Conservation (phyloP, 2,329 filamentous ascomycete genomes). For the Mycosphaerella sp. region DNA sequence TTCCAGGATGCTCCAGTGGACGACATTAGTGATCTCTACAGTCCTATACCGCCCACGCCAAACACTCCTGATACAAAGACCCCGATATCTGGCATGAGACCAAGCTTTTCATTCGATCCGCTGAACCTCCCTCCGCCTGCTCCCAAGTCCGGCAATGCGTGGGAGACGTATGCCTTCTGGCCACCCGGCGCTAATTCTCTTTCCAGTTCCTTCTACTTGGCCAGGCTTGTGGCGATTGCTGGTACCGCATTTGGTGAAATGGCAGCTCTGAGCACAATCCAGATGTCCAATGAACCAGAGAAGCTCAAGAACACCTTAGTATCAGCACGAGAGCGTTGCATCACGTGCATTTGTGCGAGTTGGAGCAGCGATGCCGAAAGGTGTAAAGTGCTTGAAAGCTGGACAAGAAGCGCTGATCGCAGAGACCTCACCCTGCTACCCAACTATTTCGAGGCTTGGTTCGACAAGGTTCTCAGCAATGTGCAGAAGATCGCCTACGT, state of each 20-base stretch:
- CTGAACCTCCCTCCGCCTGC: slow-evolving; percentile 71
- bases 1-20: slow-evolving; percentile 86
- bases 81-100: slow-evolving; percentile 52
- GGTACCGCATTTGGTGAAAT: slow-evolving; percentile 85
- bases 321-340: slow-evolving; percentile 73
- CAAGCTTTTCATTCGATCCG: slow-evolving; percentile 68
- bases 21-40: slow-evolving; percentile 81
- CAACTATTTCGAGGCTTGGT: slow-evolving; percentile 74
- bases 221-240: slow-evolving; percentile 72
- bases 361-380: slow-evolving; percentile 94
- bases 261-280: slow-evolving; percentile 65
- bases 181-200: slow-evolving; percentile 87
- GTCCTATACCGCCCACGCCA: slow-evolving; percentile 66
- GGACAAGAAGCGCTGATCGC: slow-evolving; percentile 75
- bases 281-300: slow-evolving; percentile 50
- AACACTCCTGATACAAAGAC: slow-evolving; percentile 52
- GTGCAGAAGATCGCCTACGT: slow-evolving; percentile 97
- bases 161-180: slow-evolving; percentile 96
- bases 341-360: slow-evolving; percentile 76
- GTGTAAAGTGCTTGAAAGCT: slow-evolving; percentile 88
- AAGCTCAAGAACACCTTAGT: slow-evolving; percentile 69
- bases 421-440: slow-evolving; percentile 91
- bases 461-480: slow-evolving; percentile 71
- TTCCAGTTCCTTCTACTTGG: slow-evolving; percentile 84
- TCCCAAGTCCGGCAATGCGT: slow-evolving; percentile 65